Base-by-base conservation (phyloP, 768 basidiomycete species). In the Cubamyces lactineus region DNA sequence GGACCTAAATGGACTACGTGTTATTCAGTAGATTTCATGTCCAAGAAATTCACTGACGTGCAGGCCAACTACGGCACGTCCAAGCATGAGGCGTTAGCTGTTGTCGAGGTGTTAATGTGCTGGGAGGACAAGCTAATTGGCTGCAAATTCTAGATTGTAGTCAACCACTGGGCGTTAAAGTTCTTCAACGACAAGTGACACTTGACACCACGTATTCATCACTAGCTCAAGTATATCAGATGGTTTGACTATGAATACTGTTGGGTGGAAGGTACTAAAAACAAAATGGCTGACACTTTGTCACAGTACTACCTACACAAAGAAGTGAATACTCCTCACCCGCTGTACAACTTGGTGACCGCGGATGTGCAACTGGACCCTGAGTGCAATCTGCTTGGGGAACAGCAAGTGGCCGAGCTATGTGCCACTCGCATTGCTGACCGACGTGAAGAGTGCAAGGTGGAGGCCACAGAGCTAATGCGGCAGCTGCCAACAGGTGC, bases 51-150 rank as follows among this genome's bases (percentile, higher is more conserved):
- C 59, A 70, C 70, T 0, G 16, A 45, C 5, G 71, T 72, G 0
- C 73, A 74, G 52, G 38, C 40, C 0, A 43, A 55, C 23, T 74
- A 75, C 52, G 41, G 38, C 2, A 67, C 66, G 9, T 68, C 65
- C 43, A 70, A 75, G 34, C 51, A 51, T 2, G 67, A 70, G 28
- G 54, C 59, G 0, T 19, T 69, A 0, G 67, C 54, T 0, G 64
- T 69, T 3, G 1, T 69, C 6, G 51, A 66, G 51, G 67, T 43
- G 2, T 51, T 76, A 0, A 12, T 74, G 3, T 73, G 73, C 34
- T 76, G 70, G 74, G 73, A 75, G 49, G 72, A 75, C 42, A 73
- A 75, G 34, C 63, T 75, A 0, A 48, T 76, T 0, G 71, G 74
- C 1, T 57, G 28, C 3, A 30, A 30, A 8, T 30, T 30, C 28